Conservation (phyloP, 306 rosid genomes). For the Medicago lupulina region DNA sequence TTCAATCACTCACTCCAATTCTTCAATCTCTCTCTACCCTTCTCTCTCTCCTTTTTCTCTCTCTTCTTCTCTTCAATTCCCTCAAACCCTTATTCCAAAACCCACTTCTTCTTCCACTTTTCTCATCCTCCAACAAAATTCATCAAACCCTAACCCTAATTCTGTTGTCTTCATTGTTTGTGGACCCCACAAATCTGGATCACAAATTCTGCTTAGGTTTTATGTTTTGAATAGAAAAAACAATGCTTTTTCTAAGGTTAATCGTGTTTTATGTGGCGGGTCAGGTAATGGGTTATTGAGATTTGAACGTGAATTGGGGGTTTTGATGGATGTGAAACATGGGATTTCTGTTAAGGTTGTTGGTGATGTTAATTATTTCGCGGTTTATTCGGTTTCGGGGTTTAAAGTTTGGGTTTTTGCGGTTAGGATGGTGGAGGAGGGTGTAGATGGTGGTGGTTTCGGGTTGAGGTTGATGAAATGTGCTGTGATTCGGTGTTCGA, state of each 20-base stretch:
- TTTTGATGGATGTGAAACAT: constrained; percentile 63
- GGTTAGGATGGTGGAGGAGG: constrained; percentile 39
- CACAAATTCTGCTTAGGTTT: constrained; percentile 74
- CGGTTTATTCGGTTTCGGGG: constrained; percentile 64
- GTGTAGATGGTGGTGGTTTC: constrained; percentile 5
- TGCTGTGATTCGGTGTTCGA: constrained; percentile 71
- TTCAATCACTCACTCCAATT: constrained; percentile 84
- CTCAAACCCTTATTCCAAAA: constrained; percentile 65
- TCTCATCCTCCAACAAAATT: constrained; percentile 59
- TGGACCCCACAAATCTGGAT: constrained; percentile 64
- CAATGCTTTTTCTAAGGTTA: constrained; percentile 46
- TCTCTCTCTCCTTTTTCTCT: constrained; percentile 56
- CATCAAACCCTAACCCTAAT: constrained; percentile 39
- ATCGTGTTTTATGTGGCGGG: constrained; percentile 50
- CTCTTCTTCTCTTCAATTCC: constrained; percentile 46
- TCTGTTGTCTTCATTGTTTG: constrained; percentile 64
- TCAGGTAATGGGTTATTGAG: constrained; percentile 50
- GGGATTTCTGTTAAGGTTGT: constrained; percentile 68
- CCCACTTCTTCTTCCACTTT: constrained; percentile 85
- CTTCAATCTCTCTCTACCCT: constrained; percentile 84
- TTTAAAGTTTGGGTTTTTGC: constrained; percentile 71
- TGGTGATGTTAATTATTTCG: constrained; percentile 80
- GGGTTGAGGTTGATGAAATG: constrained; percentile 80
- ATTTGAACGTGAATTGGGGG: constrained; percentile 61
- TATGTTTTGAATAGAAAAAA: constrained; percentile 45